These are phyloP conservation scores for Neonectria magnoliae DNA, from an alignment of 2,329 filamentous ascomycete genomes.

Conservation along the genomic window DNA sequence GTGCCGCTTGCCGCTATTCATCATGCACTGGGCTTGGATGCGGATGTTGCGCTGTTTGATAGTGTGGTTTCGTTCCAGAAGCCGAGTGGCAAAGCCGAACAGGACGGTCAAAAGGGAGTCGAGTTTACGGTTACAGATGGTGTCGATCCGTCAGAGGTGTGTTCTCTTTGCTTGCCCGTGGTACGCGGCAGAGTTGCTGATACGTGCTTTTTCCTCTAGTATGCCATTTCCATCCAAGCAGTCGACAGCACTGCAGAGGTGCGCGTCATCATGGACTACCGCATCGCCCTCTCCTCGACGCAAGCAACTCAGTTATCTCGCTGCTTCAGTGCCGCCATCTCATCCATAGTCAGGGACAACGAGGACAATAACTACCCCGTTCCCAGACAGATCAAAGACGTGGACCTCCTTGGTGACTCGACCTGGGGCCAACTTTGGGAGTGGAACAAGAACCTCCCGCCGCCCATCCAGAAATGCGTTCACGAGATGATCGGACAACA, in stretches of 20 bases:
- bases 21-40: slow-evolving; percentile 4
- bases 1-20: slow-evolving; percentile 15
- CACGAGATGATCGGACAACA: slow-evolving; percentile 20
- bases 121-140: slow-evolving; percentile 13
- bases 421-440: slow-evolving; percentile 11
- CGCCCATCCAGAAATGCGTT: slow-evolving; percentile 12
- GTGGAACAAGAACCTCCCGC: slow-evolving; percentile 15
- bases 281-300: background rate
- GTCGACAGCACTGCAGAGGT: slow-evolving; percentile 8
- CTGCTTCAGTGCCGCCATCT: slow-evolving; percentile 21
- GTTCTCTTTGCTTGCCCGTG: background rate
- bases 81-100: background rate
- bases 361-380: background rate
- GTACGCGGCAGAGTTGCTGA: background rate
- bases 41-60: slow-evolving; percentile 9
- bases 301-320: slow-evolving; percentile 10
- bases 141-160: slow-evolving; percentile 19
- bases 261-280: slow-evolving; percentile 17
- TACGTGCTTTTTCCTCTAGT: background rate
- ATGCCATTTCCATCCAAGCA: slow-evolving; percentile 19
- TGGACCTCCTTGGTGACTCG: slow-evolving; percentile 9
- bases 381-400: slow-evolving; percentile 1
- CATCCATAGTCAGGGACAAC: slow-evolving; percentile 1
- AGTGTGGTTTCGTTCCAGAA: slow-evolving; percentile 20
- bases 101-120: background rate